Evolutionary conservation across 768 basidiomycete species (phyloP).

Genomic region (Psilocybe subaeruginosa): DNA sequence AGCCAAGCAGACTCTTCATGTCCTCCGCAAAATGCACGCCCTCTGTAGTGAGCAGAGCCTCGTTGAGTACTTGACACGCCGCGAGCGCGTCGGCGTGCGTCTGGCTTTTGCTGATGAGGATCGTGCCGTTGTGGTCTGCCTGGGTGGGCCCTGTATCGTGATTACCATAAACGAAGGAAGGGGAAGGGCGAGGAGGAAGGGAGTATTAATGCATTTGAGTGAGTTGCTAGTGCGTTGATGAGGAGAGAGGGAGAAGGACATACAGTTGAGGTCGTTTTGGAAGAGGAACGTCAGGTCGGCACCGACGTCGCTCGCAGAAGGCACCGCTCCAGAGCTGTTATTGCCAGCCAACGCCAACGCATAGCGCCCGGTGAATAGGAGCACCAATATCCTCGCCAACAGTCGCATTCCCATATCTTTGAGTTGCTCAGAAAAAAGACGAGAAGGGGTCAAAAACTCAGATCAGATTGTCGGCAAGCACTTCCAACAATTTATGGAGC

Average conservation of each 20-base stretch:
- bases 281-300: slow-evolving; percentile 31
- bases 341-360: not conserved
- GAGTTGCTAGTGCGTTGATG: too few species aligned
- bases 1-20: slow-evolving; percentile 18
- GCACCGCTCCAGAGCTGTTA: not conserved
- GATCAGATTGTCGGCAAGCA: too few species aligned
- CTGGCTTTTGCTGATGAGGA: slow-evolving; percentile 16
- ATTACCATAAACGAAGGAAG: not conserved
- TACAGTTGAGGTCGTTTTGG: slow-evolving; percentile 37
- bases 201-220: not conserved
- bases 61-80: slow-evolving; percentile 24
- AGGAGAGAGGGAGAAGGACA: not conserved
- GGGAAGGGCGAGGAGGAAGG: not conserved
- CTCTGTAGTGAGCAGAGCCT: slow-evolving; percentile 20
- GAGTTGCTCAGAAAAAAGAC: too few species aligned
- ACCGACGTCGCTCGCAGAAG: slow-evolving; percentile 19
- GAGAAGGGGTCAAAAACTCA: too few species aligned
- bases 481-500: too few species aligned
- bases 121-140: slow-evolving; percentile 21
- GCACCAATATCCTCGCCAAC: not conserved
- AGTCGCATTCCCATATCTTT: too few species aligned
- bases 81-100: slow-evolving; percentile 19
- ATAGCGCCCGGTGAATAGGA: not conserved
- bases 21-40: slow-evolving; percentile 25
- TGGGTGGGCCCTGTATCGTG: slow-evolving; percentile 24